These are phyloP conservation scores for Drechslera avenae DNA, from an alignment of 2,329 filamentous ascomycete species.

Conservation along the genomic window DNA sequence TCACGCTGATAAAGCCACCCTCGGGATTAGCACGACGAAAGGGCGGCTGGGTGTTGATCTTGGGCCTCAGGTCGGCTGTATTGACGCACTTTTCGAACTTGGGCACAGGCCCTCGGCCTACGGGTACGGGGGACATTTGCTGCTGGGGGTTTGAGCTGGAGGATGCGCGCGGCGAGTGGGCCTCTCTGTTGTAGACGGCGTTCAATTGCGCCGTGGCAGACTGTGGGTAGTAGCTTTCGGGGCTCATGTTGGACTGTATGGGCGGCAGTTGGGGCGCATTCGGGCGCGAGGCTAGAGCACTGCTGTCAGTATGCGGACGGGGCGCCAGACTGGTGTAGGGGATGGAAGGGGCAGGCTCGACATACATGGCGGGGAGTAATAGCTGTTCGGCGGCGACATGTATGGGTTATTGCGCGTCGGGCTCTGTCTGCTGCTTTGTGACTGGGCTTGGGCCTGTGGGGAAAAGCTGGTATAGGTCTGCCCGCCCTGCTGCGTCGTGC, in stretches of 20 bases:
- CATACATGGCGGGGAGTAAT: conserved; percentile 64
- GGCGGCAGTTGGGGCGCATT: conserved; percentile 73
- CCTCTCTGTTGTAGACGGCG: conserved; percentile 63
- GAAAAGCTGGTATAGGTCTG: conserved; percentile 52
- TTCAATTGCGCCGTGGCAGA: conserved; percentile 75
- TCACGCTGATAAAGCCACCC: conserved; percentile 95
- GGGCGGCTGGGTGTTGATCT: conserved; percentile 83
- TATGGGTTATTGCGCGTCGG: conserved; percentile 71
- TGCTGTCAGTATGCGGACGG: conserved; percentile 28
- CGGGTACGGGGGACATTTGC: conserved; percentile 50
- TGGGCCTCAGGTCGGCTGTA: conserved; percentile 75
- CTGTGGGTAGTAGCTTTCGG: conserved; percentile 72
- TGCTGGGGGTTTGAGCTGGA: conserved; percentile 54
- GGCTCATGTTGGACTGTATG: conserved; percentile 71
- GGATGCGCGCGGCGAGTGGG: conserved; percentile 54
- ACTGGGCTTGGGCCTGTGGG: conserved; percentile 43
- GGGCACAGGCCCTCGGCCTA: conserved; percentile 72
- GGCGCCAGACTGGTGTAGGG: conserved; percentile 11
- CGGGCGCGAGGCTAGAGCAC: conserved; percentile 53
- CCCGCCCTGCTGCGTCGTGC: conserved; percentile 60
- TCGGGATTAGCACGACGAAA: conserved; percentile 95
- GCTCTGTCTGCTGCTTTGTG: conserved; percentile 70
- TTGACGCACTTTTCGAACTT: conserved; percentile 82
- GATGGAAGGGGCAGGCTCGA: conserved; percentile 15
- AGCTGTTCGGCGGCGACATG: conserved; percentile 62